Evolutionary conservation across 2,329 filamentous ascomycete species (phyloP).

Genomic region (Alternaria panax): DNA sequence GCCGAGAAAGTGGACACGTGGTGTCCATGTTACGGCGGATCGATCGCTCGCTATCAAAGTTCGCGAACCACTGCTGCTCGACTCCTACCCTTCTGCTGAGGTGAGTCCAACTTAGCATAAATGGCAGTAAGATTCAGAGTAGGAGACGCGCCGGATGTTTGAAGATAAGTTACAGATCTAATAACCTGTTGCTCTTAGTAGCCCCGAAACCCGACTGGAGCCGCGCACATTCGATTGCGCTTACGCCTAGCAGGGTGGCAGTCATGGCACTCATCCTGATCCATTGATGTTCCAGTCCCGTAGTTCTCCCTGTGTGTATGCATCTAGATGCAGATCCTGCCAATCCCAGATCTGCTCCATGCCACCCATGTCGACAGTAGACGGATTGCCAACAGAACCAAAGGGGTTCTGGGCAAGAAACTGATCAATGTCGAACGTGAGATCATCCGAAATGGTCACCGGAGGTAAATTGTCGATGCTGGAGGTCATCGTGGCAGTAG

Average conservation of each 20-base stretch:
- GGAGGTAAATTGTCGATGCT: neutral
- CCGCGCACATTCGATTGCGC: neutral
- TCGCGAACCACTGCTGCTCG: neutral
- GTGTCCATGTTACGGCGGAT: neutral
- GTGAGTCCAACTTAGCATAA: neutral
- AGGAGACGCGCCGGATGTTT: too few species aligned
- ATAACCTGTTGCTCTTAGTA: neutral
- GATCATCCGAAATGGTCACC: conserved; percentile 22
- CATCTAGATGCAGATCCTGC: conserved; percentile 38
- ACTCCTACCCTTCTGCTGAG: neutral
- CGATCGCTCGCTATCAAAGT: neutral
- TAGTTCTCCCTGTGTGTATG: conserved; percentile 6
- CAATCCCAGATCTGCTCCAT: conserved; percentile 46
- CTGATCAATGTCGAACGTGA: conserved; percentile 39
- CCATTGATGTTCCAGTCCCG: neutral
- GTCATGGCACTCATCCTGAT: neutral
- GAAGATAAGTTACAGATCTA: neutral
- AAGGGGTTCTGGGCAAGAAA: conserved; percentile 41
- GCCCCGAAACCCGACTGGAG: too few species aligned
- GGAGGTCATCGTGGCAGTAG: neutral
- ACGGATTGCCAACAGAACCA: conserved; percentile 11
- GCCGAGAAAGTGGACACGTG: neutral
- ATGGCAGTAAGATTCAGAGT: too few species aligned
- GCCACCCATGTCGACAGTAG: conserved; percentile 36
- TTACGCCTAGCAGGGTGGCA: neutral